Base-by-base conservation (phyloP, 495 filamentous ascomycete genomes). In the Collariella sp. region DNA sequence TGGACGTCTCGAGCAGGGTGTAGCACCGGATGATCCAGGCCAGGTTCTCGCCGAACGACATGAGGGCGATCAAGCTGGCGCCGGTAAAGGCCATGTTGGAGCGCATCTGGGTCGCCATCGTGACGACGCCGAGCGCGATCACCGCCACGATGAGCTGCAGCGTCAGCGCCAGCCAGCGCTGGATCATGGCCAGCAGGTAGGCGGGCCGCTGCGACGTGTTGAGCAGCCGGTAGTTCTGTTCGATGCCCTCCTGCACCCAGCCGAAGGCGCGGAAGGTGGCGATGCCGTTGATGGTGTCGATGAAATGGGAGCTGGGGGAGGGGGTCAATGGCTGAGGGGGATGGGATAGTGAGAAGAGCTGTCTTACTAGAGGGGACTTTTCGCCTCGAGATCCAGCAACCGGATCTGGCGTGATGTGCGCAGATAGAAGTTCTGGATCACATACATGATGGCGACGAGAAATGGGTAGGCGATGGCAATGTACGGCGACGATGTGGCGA, bases 361-460 rank as follows among this genome's bases (percentile, higher is more conserved):
- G 0, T 49, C 60, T 48, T 42, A 65, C 60, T 63, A 63, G 0
- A 63, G 38, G 5, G 61, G 58, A 16, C 55, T 61, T 45, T 63
- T 63, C 0, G 67, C 62, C 50, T 76, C 71, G 3, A 76, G 73
- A 50, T 83, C 81, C 0, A 85, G 56, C 5, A 83, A 54, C 7
- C 81, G 71, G 2, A 85, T 49, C 54, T 83, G 82, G 2, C 79
- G 74, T 0, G 78, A 80, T 0, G 76, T 79, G 11, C 76, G 74
- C 0, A 83, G 67, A 49, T 84, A 84, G 61, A 75, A 72, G 12
- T 63, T 69, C 50, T 84, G 80, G 1, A 83, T 39, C 0, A 73
- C 5, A 38, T 67, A 79, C 10, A 80, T 15, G 5, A 70, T 48
- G 3, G 64, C 19, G 40, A 65, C 50, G 44, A 71, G 48, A 51